These are phyloP conservation scores for Pyrenophora graminea DNA, from an alignment of 2,329 filamentous ascomycete species.

Conservation along the genomic window DNA sequence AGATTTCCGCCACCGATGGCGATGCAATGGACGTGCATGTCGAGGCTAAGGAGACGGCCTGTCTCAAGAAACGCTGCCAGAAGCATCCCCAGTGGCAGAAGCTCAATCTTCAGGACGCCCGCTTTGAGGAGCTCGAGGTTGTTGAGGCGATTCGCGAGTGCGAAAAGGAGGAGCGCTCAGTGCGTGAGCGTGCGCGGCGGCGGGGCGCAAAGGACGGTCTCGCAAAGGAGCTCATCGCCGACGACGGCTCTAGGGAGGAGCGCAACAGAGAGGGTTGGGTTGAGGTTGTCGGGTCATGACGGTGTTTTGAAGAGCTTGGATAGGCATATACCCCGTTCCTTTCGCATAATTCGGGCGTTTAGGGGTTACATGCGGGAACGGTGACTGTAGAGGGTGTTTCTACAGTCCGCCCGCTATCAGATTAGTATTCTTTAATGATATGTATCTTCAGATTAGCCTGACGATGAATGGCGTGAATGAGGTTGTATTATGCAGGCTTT, in stretches of 20 bases:
- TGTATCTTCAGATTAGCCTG: no score
- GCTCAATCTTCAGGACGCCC: constrained; percentile 52
- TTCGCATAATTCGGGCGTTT: background rate
- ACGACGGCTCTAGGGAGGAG: constrained; percentile 21
- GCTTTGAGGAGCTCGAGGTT: constrained; percentile 54
- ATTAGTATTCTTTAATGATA: no score
- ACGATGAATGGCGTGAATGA: no score
- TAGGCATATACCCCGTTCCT: background rate
- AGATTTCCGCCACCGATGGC: constrained; percentile 18
- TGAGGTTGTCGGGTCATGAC: constrained; percentile 30
- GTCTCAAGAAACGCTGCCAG: constrained; percentile 54
- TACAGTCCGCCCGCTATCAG: no score
- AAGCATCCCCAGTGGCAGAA: constrained; percentile 57
- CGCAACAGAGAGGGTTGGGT: constrained; percentile 45
- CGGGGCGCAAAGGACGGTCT: constrained; percentile 44
- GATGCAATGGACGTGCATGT: constrained; percentile 10
- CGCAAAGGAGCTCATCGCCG: constrained; percentile 37
- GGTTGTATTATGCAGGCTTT: no score
- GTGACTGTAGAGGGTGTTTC: no score
- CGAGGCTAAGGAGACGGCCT: constrained; percentile 35
- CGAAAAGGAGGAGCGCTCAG: constrained; percentile 52
- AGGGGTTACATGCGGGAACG: no score
- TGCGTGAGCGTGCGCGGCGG: constrained; percentile 50
- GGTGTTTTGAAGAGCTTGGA: background rate
- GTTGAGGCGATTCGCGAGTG: constrained; percentile 51